phyloP scores from a whole-genome alignment of 2,329 filamentous ascomycete genomes.

The Aspergillus versicolor region DNA sequence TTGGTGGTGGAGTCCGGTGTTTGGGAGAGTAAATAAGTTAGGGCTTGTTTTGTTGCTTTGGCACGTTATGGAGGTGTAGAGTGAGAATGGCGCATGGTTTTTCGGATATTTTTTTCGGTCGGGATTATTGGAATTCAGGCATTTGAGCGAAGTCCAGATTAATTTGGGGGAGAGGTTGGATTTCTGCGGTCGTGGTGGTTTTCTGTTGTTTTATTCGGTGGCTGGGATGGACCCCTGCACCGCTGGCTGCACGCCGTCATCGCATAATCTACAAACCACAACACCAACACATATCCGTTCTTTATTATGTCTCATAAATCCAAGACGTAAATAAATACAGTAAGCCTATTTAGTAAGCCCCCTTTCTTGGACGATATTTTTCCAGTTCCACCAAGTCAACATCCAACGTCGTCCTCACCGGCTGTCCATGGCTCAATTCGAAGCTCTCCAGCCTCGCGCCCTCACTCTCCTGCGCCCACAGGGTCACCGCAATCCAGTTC shows the following conservation, averaged over 20 bases:
- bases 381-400: constrained; percentile 50
- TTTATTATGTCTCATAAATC: not conserved
- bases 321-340: not conserved
- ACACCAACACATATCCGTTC: not conserved
- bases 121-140: not conserved
- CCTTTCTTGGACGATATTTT: constrained; percentile 47
- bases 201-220: constrained; percentile 12
- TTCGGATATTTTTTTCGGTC: not conserved
- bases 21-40: too few species aligned
- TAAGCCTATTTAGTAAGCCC: constrained; percentile 47
- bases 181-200: not conserved
- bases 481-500: constrained; percentile 66
- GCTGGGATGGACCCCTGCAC: constrained; percentile 10
- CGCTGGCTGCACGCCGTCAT: not conserved
- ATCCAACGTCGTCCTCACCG: constrained; percentile 53
- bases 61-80: not conserved
- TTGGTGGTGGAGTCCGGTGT: too few species aligned
- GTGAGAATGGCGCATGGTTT: not conserved
- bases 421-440: constrained; percentile 48
- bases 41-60: not conserved
- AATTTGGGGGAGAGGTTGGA: not conserved
- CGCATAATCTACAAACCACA: not conserved
- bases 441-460: constrained; percentile 60
- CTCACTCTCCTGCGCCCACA: constrained; percentile 64
- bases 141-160: not conserved